A percentile compares a stretch with the other conserved stretches of the same genome.
Evolutionary conservation across 169 alveolate species (phyloP).

Genomic region (Plasmodium ovale): DNA sequence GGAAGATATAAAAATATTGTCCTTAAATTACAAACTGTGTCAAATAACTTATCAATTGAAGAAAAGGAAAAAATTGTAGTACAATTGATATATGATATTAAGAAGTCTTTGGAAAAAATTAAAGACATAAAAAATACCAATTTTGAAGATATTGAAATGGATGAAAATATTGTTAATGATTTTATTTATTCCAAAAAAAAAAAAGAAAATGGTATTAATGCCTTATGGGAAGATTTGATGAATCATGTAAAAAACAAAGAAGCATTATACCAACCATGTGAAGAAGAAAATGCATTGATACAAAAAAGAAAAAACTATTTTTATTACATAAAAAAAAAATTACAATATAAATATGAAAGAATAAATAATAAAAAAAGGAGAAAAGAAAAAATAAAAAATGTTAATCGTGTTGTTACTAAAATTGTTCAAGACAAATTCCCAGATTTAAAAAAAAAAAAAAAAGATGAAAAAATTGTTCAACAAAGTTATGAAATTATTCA

Average conservation of each 20-base stretch:
- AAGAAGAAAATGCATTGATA: slow-evolving; percentile 30
- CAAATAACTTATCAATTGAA: slow-evolving; percentile 48
- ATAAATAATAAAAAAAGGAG: slow-evolving; percentile 66
- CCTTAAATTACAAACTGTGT: slow-evolving; percentile 42
- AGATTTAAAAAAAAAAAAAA: slow-evolving; percentile 13
- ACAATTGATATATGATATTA: slow-evolving; percentile 70
- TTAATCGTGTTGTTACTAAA: slow-evolving; percentile 46
- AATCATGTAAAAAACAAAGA: slow-evolving; percentile 59
- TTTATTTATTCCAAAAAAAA: not conserved
- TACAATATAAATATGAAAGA: slow-evolving; percentile 45
- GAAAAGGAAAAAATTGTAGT: slow-evolving; percentile 54
- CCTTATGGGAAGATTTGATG: slow-evolving; percentile 69
- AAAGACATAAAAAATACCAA: slow-evolving; percentile 24
- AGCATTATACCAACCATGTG: slow-evolving; percentile 72
- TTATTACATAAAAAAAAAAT: slow-evolving; percentile 75
- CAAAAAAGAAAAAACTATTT: slow-evolving; percentile 47
- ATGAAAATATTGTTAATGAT: slow-evolving; percentile 22
- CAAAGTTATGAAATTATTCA: slow-evolving; percentile 69
- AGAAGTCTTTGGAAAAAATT: slow-evolving; percentile 37
- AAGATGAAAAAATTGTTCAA: not conserved
- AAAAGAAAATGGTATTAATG: slow-evolving; percentile 21
- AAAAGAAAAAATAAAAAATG: slow-evolving; percentile 29
- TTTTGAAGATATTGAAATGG: slow-evolving; percentile 29
- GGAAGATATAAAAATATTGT: slow-evolving; percentile 60
- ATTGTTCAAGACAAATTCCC: slow-evolving; percentile 54